Conservation (phyloP, 2,329 filamentous ascomycete species). For the Bisporella sp. region DNA sequence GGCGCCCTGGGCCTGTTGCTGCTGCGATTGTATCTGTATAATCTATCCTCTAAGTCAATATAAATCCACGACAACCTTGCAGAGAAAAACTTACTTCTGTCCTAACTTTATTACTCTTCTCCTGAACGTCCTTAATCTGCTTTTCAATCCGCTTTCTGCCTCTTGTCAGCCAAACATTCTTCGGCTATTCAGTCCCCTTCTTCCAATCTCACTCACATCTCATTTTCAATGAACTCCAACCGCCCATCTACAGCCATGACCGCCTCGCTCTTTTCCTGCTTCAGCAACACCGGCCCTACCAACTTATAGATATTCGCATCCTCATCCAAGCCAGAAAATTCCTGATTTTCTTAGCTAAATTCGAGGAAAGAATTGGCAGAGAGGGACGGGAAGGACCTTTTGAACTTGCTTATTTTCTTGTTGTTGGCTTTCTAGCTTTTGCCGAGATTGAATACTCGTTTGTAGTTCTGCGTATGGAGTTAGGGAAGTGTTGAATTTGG, state of each 20-base stretch:
- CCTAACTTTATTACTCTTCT: constrained; percentile 58
- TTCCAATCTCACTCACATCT: constrained; percentile 59
- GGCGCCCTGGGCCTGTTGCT: constrained; percentile 23
- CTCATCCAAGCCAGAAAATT: constrained; percentile 73
- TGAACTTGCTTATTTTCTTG: constrained; percentile 89
- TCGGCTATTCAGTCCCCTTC: neutral
- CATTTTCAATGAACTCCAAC: constrained; percentile 85
- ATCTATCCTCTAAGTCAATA: constrained; percentile 24
- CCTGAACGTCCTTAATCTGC: constrained; percentile 57
- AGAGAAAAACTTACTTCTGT: constrained; percentile 46
- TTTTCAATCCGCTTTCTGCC: constrained; percentile 57
- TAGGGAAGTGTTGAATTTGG: neutral
- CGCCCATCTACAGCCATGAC: constrained; percentile 85
- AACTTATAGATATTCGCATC: constrained; percentile 94
- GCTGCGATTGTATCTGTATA: constrained; percentile 35
- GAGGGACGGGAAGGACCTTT: constrained; percentile 43
- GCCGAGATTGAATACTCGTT: constrained; percentile 66
- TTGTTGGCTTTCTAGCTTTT: constrained; percentile 89
- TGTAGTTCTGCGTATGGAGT: constrained; percentile 63
- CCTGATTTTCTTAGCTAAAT: constrained; percentile 40
- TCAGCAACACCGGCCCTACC: constrained; percentile 83
- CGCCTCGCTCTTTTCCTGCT: constrained; percentile 89
- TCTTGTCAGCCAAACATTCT: constrained; percentile 4
- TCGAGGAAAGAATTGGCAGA: neutral
- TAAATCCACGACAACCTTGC: neutral